Evolutionary conservation across 495 filamentous ascomycete genomes (phyloP), one percentile per base, ranked within the genome.

Genomic region (Lasiosphaeria hispida): DNA sequence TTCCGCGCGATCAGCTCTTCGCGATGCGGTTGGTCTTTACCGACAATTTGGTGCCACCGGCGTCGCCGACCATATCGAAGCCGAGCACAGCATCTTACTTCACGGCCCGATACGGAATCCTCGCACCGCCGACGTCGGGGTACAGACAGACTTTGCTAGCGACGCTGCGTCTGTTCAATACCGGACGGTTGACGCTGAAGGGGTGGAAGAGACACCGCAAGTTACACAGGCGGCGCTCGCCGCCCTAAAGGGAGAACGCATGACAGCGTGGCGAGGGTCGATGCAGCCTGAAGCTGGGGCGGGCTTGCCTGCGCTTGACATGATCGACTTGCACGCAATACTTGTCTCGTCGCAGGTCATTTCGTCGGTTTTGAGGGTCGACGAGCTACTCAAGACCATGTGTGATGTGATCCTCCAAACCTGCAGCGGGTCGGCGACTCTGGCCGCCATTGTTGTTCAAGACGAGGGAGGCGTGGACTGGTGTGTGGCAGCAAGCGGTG

Each of bases 311-410:
- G 73, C 74, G 42, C 77, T 83, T 57, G 91, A 96, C 70, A 92
- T 95, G 72, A 89, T 96, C 52, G 92, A 96, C 68, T 69, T 96
- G 52, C 85, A 89, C 44, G 90, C 87, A 40, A 96, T 96, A 51
- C 79, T 96, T 9, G 86, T 91, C 63, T 92, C 88, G 13, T 93
- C 87, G 42, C 92, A 96, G 75, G 85, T 95, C 42, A 90, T 96
- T 65, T 95, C 91, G 10, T 95, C 90, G 30, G 90, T 95, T 54
- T 77, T 96, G 34, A 83, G 90, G 56, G 85, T 96, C 17, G 91
- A 96, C 57, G 85, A 86, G 49, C 83, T 96, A 7, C 75, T 96
- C 40, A 85, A 85, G 53, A 94, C 90, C 55, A 95, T 96, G 89
- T 89, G 89, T 51, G 87, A 93, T 66, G 91, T 96, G 58, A 93